Percentiles rank a stretch among this genome's conserved stretches.
Conservation (phyloP, 495 filamentous ascomycete genomes). For the Pseudevernia furfuracea region DNA sequence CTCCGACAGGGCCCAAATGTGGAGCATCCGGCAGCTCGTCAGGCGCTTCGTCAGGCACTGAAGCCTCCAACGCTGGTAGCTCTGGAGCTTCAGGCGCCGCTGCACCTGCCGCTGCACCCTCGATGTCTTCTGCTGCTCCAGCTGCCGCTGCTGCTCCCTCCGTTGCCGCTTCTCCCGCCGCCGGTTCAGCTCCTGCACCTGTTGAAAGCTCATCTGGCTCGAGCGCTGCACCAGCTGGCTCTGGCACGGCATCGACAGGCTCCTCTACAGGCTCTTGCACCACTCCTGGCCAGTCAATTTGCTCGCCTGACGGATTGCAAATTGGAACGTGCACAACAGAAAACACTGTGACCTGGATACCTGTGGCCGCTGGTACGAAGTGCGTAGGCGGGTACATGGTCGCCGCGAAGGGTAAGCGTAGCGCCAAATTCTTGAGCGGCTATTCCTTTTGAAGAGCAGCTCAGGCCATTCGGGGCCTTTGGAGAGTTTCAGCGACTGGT, state of each 20-base stretch:
- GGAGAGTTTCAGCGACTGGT: neutral
- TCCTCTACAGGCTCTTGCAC: conserved; percentile 17
- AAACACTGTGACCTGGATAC: conserved; percentile 21
- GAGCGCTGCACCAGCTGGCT: conserved; percentile 9
- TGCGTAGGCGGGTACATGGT: conserved; percentile 23
- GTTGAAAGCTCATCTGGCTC: conserved; percentile 9
- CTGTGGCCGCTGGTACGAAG: conserved; percentile 24
- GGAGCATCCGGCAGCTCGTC: conserved; percentile 4
- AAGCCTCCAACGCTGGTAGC: neutral
- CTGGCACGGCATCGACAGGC: conserved; percentile 9
- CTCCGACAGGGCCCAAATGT: conserved; percentile 15
- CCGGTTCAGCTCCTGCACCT: conserved; percentile 3
- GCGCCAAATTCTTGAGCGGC: conserved; percentile 9
- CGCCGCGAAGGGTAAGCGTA: conserved; percentile 16
- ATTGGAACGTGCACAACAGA: conserved; percentile 24
- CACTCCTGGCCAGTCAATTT: conserved; percentile 21
- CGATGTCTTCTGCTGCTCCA: neutral
- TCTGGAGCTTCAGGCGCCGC: conserved; percentile 6
- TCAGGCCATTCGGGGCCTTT: neutral
- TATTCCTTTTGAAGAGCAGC: neutral
- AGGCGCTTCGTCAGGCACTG: neutral
- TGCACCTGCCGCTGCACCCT: neutral
- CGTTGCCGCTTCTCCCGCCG: conserved; percentile 4
- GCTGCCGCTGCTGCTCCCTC: neutral
- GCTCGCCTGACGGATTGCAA: conserved; percentile 25